phyloP scores from a whole-genome alignment of 2,329 filamentous ascomycete species.

The Corinectria fuckeliana region DNA sequence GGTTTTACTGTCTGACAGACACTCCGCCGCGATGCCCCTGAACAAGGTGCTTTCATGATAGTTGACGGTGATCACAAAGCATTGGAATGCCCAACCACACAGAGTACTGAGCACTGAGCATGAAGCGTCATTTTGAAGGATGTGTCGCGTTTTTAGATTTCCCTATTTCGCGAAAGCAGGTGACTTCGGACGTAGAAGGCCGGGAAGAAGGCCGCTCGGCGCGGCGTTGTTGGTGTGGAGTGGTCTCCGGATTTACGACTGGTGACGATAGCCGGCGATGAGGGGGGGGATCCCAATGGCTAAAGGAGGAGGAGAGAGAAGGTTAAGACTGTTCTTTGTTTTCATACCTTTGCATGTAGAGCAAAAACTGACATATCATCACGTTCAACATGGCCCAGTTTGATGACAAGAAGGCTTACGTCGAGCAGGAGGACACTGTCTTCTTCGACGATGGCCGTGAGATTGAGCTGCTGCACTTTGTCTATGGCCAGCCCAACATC shows the following conservation, averaged over 20 bases:
- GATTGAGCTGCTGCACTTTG: conserved; percentile 72
- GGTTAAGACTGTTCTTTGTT: neutral
- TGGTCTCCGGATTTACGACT: neutral
- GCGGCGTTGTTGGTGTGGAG: conserved; percentile 14
- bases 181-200: no score
- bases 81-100: no score
- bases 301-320: neutral
- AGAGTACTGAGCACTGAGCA: no score
- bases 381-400: conserved; percentile 40
- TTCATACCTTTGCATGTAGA: neutral
- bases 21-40: no score
- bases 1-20: neutral
- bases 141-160: neutral
- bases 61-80: no score
- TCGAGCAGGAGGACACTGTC: conserved; percentile 47
- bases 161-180: neutral
- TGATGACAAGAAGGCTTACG: conserved; percentile 48
- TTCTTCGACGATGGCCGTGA: conserved; percentile 76
- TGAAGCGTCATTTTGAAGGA: no score
- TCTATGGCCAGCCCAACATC: conserved; percentile 67
- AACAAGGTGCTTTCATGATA: no score
- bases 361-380: no score
- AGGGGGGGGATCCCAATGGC: neutral
- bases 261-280: conserved; percentile 4
- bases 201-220: conserved; percentile 26